Evolutionary conservation across 1,139 yeast genomes (phyloP).

Genomic region (Barnettozyma hawaiiensis): DNA sequence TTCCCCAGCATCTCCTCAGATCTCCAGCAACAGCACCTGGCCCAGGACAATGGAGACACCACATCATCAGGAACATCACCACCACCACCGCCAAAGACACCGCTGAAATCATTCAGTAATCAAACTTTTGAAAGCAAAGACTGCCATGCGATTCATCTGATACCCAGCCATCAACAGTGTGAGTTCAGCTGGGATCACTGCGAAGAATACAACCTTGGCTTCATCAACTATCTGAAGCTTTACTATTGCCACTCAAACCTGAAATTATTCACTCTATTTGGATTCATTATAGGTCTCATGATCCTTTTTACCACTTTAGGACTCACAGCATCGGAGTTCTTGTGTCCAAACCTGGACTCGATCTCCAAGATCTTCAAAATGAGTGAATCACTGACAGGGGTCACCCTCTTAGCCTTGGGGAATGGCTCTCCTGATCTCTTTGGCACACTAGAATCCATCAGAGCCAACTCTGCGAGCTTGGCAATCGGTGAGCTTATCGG

Average conservation of each 20-base stretch:
- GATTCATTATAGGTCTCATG: conserved; percentile 27
- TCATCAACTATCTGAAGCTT: conserved; percentile 36
- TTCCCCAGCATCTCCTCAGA: neutral
- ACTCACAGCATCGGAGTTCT: conserved; percentile 66
- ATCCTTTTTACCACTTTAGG: conserved; percentile 59
- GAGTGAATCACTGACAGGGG: conserved; percentile 80
- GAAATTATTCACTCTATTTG: conserved; percentile 24
- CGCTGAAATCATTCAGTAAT: neutral
- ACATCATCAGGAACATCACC: neutral
- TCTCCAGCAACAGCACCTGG: neutral
- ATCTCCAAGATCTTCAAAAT: conserved; percentile 57
- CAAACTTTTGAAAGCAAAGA: conserved; percentile 1
- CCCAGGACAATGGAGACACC: neutral
- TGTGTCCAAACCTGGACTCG: conserved; percentile 70
- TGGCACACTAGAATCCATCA: conserved; percentile 78
- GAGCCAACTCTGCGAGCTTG: conserved; percentile 58
- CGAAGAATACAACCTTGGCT: conserved; percentile 36
- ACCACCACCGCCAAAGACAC: neutral
- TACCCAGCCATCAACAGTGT: conserved; percentile 40
- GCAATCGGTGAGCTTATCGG: conserved; percentile 89
- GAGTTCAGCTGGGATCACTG: conserved; percentile 38
- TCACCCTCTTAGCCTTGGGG: conserved; percentile 84
- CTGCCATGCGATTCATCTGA: conserved; percentile 18
- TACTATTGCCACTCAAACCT: conserved; percentile 35
- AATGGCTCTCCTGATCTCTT: conserved; percentile 90